A percentile compares a stretch with the other conserved stretches of the same genome.
Conservation (phyloP, 2,329 filamentous ascomycete species). For the Cercospora sesami region DNA sequence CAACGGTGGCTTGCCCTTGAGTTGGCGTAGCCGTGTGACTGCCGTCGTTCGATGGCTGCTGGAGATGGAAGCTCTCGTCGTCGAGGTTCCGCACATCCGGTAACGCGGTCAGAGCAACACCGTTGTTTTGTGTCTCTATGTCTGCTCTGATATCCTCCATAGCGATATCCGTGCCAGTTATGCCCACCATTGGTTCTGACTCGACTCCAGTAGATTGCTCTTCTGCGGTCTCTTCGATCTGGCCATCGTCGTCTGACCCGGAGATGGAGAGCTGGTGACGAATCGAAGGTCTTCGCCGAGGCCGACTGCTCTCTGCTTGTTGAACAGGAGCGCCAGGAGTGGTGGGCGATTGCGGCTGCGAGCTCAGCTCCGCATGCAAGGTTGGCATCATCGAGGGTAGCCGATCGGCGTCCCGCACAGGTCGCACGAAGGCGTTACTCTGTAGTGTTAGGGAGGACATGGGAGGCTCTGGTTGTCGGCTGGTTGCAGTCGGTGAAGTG, state of each 20-base stretch:
- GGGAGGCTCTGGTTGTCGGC: slow-evolving; percentile 29
- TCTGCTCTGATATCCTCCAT: slow-evolving; percentile 86
- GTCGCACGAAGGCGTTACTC: slow-evolving; percentile 64
- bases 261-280: slow-evolving; percentile 83
- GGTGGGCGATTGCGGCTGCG: slow-evolving; percentile 90
- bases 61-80: slow-evolving; percentile 89
- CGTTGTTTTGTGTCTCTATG: slow-evolving; percentile 65
- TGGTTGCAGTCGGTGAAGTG: slow-evolving; percentile 32
- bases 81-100: slow-evolving; percentile 81
- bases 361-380: slow-evolving; percentile 67
- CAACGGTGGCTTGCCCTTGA: slow-evolving; percentile 45
- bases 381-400: slow-evolving; percentile 78
- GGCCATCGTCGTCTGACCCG: slow-evolving; percentile 83
- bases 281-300: slow-evolving; percentile 76
- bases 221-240: slow-evolving; percentile 78
- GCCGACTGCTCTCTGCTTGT: slow-evolving; percentile 52
- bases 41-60: slow-evolving; percentile 79
- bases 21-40: slow-evolving; percentile 71
- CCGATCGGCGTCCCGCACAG: slow-evolving; percentile 77
- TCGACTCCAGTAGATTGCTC: slow-evolving; percentile 77
- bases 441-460: slow-evolving; percentile 36
- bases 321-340: slow-evolving; percentile 71
- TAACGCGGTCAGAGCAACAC: slow-evolving; percentile 69
- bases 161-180: slow-evolving; percentile 72
- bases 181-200: slow-evolving; percentile 70